Evolutionary conservation across 257 asterid genomes (phyloP).

Genomic region (Primulina tabacum): DNA sequence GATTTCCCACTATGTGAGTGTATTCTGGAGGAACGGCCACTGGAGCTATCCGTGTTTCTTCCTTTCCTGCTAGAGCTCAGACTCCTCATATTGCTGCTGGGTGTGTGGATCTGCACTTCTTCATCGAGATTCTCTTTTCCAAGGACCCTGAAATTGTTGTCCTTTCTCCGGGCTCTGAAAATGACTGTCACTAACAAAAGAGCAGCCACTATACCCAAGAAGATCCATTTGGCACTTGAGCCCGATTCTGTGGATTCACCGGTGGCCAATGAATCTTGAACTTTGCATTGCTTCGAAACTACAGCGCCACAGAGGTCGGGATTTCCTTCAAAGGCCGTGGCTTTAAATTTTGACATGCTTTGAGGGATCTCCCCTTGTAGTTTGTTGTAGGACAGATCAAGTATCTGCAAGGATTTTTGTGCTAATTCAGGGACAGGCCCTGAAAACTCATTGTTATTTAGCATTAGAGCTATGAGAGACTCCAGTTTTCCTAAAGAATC

Average conservation of each 20-base stretch:
- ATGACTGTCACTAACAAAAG: slow-evolving; percentile 48
- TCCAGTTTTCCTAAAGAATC: slow-evolving; percentile 39
- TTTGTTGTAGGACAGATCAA: slow-evolving; percentile 50
- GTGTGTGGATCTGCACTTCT: slow-evolving; percentile 38
- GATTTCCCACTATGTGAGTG: slow-evolving; percentile 29
- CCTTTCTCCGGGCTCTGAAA: slow-evolving; percentile 40
- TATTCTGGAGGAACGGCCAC: slow-evolving; percentile 36
- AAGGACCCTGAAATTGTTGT: slow-evolving; percentile 35
- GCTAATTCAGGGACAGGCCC: slow-evolving; percentile 53
- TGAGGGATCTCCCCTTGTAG: slow-evolving; percentile 73
- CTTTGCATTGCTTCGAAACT: slow-evolving; percentile 41
- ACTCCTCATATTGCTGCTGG: slow-evolving; percentile 35
- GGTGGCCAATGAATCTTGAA: background rate
- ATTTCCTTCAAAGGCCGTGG: slow-evolving; percentile 49
- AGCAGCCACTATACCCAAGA: slow-evolving; percentile 52
- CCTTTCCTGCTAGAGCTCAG: slow-evolving; percentile 31
- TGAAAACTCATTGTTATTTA: slow-evolving; percentile 56
- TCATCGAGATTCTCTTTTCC: slow-evolving; percentile 54
- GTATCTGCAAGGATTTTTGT: slow-evolving; percentile 35
- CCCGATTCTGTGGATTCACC: slow-evolving; percentile 23
- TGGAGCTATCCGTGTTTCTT: slow-evolving; percentile 23
- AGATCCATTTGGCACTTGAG: slow-evolving; percentile 48
- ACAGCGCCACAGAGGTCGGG: slow-evolving; percentile 52
- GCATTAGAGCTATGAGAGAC: slow-evolving; percentile 32
- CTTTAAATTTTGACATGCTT: slow-evolving; percentile 46